phyloP scores from a whole-genome alignment of 148 eudicot genomes.

The Rhododendron vialii region DNA sequence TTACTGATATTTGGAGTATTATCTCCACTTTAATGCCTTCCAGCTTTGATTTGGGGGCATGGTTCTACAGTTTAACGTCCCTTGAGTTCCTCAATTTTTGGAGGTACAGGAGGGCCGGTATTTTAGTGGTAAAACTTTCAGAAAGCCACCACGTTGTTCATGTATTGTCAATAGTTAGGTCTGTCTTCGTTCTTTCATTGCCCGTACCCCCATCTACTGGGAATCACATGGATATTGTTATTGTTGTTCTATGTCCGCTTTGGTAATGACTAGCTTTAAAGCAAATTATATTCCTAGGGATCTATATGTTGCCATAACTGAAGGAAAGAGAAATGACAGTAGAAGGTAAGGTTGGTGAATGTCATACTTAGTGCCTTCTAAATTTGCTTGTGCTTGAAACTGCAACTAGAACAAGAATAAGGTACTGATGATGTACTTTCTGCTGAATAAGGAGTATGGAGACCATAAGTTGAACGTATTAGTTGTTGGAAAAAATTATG shows the following conservation, averaged over 20 bases:
- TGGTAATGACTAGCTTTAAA: background rate
- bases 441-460: background rate
- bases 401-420: background rate
- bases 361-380: background rate
- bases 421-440: background rate
- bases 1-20: background rate
- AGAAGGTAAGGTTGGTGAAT: background rate
- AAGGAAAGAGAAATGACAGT: background rate
- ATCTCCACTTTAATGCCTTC: background rate
- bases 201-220: background rate
- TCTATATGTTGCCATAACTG: background rate
- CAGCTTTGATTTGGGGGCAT: background rate
- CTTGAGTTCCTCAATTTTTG: background rate
- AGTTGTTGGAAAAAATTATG: background rate
- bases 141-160: background rate
- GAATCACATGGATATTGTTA: background rate
- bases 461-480: background rate
- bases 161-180: background rate
- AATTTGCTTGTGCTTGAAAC: background rate
- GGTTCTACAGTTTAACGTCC: background rate
- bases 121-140: background rate
- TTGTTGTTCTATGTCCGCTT: background rate
- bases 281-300: background rate
- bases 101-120: background rate
- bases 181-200: background rate